Evolutionary conservation across 2,329 filamentous ascomycete species (phyloP).

Genomic region (Escovopsis weberi): DNA sequence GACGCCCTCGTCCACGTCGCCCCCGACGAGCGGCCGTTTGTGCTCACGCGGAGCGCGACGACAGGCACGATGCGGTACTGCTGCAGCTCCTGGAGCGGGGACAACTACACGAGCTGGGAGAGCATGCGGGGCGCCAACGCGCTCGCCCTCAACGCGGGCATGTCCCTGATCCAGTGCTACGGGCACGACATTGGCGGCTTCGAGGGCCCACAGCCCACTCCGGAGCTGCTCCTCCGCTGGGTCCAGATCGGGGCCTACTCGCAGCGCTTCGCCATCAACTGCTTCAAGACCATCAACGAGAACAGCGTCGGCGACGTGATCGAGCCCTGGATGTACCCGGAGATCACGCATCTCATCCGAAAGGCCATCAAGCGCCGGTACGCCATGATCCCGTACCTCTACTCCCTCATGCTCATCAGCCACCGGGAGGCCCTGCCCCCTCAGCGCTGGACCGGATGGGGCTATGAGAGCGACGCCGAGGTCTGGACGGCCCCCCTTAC

Average conservation of each 20-base stretch:
- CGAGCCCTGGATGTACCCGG: conserved; percentile 65
- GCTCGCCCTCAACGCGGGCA: conserved; percentile 50
- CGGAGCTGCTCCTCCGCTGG: conserved; percentile 59
- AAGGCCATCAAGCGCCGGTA: conserved; percentile 56
- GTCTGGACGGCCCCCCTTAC: conserved; percentile 49
- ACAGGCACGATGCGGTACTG: conserved; percentile 56
- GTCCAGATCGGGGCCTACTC: conserved; percentile 57
- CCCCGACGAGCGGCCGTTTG: conserved; percentile 48
- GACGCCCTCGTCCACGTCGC: conserved; percentile 46
- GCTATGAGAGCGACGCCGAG: conserved; percentile 50
- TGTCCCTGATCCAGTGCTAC: conserved; percentile 54
- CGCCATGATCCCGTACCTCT: conserved; percentile 57
- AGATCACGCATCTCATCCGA: conserved; percentile 47
- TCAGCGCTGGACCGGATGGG: conserved; percentile 61
- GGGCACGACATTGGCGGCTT: conserved; percentile 66
- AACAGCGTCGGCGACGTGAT: conserved; percentile 58
- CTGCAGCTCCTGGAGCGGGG: conserved; percentile 59
- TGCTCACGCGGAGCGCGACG: conserved; percentile 56
- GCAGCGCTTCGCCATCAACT: conserved; percentile 61
- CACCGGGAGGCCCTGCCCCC: conserved; percentile 47
- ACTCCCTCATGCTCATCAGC: conserved; percentile 47
- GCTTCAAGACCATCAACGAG: conserved; percentile 57
- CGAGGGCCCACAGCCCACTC: conserved; percentile 56
- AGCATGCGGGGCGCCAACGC: conserved; percentile 60
- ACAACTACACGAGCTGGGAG: conserved; percentile 61